Conservation (phyloP, 208 protist species). For the Polymyxa betae region DNA sequence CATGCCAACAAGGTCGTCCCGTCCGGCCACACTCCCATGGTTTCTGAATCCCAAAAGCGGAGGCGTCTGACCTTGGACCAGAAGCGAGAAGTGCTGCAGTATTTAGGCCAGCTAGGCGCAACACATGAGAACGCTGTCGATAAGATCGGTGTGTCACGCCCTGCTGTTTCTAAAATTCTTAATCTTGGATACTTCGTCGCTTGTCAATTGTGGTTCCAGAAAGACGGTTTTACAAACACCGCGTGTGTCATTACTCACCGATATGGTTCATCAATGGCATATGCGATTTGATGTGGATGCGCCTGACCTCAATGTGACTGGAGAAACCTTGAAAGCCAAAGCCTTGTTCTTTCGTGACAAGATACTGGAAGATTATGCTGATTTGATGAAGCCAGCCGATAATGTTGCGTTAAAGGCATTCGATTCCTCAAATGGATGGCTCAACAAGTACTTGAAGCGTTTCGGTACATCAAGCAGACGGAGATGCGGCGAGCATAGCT, state of each 20-base stretch:
- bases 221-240: not conserved
- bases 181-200: not conserved
- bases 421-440: not conserved
- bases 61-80: no score
- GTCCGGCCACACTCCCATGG: no score
- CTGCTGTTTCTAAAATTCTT: not conserved
- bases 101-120: no score
- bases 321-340: not conserved
- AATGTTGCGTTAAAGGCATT: not conserved
- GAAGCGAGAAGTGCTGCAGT: no score
- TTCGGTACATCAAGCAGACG: not conserved
- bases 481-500: not conserved
- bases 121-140: not conserved
- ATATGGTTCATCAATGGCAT: constrained; percentile 9
- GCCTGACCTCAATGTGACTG: not conserved
- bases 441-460: not conserved
- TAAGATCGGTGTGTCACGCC: not conserved
- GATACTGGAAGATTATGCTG: not conserved
- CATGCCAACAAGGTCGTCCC: no score
- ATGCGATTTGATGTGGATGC: not conserved
- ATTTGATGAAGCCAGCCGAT: not conserved
- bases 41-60: no score
- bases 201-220: not conserved
- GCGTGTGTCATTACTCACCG: not conserved
- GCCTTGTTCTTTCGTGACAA: not conserved